Conservation (phyloP, 257 asterid genomes). For the Rhazya stricta region DNA sequence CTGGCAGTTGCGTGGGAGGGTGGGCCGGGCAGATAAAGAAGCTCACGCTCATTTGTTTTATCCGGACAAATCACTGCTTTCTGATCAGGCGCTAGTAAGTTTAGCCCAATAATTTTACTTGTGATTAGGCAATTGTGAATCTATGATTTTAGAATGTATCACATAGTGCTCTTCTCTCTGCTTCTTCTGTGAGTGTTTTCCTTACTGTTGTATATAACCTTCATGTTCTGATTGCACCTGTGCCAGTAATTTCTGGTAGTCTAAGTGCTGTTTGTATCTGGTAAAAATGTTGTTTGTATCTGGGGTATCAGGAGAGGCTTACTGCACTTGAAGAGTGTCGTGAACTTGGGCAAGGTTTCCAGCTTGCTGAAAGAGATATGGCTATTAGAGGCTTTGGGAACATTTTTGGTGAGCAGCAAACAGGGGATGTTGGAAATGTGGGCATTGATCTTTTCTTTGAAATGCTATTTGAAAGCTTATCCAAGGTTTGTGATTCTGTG, state of each 20-base stretch:
- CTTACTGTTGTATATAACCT: background rate
- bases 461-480: slow-evolving; percentile 96
- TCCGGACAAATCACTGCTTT: slow-evolving; percentile 82
- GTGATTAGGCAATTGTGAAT: slow-evolving; percentile 13
- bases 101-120: slow-evolving; percentile 13
- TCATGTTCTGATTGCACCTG: background rate
- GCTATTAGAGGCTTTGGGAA: slow-evolving; percentile 98
- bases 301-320: slow-evolving; percentile 68
- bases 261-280: background rate
- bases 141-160: background rate
- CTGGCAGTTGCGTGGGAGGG: slow-evolving; percentile 90
- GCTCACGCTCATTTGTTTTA: slow-evolving; percentile 91
- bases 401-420: slow-evolving; percentile 97
- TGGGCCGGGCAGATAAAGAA: slow-evolving; percentile 98
- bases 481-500: slow-evolving; percentile 57
- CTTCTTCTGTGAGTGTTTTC: background rate
- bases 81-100: slow-evolving; percentile 90
- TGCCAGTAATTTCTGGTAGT: background rate
- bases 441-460: slow-evolving; percentile 99
- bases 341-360: slow-evolving; percentile 96
- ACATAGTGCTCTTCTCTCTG: background rate
- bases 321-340: slow-evolving; percentile 92
- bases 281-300: background rate
- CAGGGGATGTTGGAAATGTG: slow-evolving; percentile 98
- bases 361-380: slow-evolving; percentile 98